Evolutionary conservation across 192 early-diverging fungal species (phyloP).

Genomic region (Phlyctochytrium bullatum): DNA sequence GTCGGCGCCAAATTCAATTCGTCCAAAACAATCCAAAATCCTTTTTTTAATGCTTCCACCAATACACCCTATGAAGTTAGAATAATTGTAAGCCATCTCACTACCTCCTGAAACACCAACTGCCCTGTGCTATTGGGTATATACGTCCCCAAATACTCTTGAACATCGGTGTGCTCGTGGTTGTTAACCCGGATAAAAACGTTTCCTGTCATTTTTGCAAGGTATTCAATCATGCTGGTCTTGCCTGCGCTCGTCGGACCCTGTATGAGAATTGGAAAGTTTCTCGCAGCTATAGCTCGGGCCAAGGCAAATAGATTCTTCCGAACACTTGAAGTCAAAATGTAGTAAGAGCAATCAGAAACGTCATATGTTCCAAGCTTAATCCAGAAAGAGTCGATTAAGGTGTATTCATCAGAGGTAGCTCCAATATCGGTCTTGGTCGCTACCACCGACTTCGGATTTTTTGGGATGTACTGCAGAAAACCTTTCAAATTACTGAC

Average conservation of each 20-base stretch:
- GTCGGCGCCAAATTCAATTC: conserved; percentile 97
- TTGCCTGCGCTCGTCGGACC: conserved; percentile 98
- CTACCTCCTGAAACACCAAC: conserved; percentile 87
- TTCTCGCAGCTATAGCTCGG: conserved; percentile 84
- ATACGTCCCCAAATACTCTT: conserved; percentile 96
- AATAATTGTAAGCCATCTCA: conserved; percentile 5
- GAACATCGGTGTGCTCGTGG: conserved; percentile 98
- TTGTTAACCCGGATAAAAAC: conserved; percentile 97
- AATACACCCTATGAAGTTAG: conserved; percentile 66
- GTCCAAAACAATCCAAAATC: conserved; percentile 98
- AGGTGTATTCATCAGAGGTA: conserved; percentile 42
- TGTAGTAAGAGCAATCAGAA: conserved; percentile 51
- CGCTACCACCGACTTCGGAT: background rate
- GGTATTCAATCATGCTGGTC: conserved; percentile 96
- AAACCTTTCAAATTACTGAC: conserved; percentile 54
- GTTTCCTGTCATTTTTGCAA: conserved; percentile 89
- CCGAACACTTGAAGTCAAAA: conserved; percentile 85
- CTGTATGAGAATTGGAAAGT: conserved; percentile 95
- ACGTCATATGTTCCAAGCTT: conserved; percentile 47
- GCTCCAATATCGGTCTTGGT: conserved; percentile 3
- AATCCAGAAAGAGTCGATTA: conserved; percentile 89
- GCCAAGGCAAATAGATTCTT: conserved; percentile 83
- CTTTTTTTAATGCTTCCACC: conserved; percentile 88
- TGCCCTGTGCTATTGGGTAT: conserved; percentile 75
- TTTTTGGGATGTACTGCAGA: conserved; percentile 59